These are phyloP conservation scores for Purpureocillium lavendulum DNA, from an alignment of 2,329 filamentous ascomycete genomes.

Conservation along the genomic window DNA sequence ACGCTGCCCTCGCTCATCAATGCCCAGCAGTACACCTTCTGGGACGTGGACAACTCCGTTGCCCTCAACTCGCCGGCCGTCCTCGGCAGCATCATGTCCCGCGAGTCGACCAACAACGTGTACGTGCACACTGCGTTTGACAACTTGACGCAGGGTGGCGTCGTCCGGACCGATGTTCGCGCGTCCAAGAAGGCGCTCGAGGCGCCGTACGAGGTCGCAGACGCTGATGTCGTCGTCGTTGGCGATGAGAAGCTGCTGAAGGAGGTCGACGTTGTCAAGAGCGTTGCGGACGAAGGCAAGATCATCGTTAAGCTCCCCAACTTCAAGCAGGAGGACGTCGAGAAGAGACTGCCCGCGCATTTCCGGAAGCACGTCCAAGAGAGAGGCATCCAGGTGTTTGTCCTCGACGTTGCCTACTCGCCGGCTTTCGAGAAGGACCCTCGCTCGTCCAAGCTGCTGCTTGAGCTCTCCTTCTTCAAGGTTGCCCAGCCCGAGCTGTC, in stretches of 20 bases:
- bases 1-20: constrained; percentile 37
- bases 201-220: constrained; percentile 70
- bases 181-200: constrained; percentile 77
- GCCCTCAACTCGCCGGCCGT: constrained; percentile 56
- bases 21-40: constrained; percentile 84
- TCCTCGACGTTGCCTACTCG: constrained; percentile 64
- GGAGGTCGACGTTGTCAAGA: constrained; percentile 65
- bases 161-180: constrained; percentile 76
- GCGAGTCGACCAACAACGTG: constrained; percentile 59
- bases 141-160: constrained; percentile 66
- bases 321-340: constrained; percentile 79
- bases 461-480: constrained; percentile 78
- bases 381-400: constrained; percentile 62
- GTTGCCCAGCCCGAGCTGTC: constrained; percentile 61
- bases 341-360: constrained; percentile 69
- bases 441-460: constrained; percentile 56
- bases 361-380: constrained; percentile 65
- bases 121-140: constrained; percentile 54
- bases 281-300: constrained; percentile 61
- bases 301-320: constrained; percentile 69
- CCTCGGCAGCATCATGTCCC: constrained; percentile 54
- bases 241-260: constrained; percentile 73
- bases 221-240: constrained; percentile 72
- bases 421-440: constrained; percentile 60
- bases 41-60: constrained; percentile 73